Evolutionary conservation across 1,284 basidiomycete species (phyloP), one percentile per base, ranked within the genome.

Genomic region (Leccinum fuscescens): DNA sequence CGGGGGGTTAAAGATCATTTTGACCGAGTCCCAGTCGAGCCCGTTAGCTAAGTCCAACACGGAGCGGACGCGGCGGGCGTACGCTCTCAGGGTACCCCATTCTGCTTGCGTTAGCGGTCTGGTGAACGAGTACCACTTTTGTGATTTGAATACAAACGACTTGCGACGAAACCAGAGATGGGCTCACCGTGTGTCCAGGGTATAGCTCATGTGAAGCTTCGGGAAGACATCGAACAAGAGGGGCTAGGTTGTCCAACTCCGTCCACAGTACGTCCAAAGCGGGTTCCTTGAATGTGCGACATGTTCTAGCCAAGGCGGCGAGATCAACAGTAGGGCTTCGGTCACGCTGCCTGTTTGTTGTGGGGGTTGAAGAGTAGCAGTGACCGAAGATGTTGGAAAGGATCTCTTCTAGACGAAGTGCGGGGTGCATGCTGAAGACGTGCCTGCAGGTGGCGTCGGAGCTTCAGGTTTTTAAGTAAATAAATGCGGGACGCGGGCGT

Each of bases 241-340:
- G 68, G n/a, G 67, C 61, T 3, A 68, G 50, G 29, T 67, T 52
- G n/a, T 3, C 24, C 42, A 69, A 42, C 55, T 72, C 66, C 22
- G 57, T 57, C 67, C 67, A 69, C 15, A 69, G 68, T 0, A 69
- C 65, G 27, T 63, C 65, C n/a, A 69, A 56, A 1, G 67, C 67
- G 4, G 68, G 68, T 2, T 70, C 67, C 42, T 69, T 69, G 65
- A 72, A 72, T 3, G 57, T 54, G n/a, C 48, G 58, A 46, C 67
- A 69, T 4, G 67, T 69, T 61, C 68, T 62, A 5, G 67, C 69
- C 1, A 68, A 56, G 3, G 60, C 61, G 2, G 57, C 69, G 0
- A 71, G 66, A 17, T 66, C 66, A 35, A 49, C 54, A 12, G 65
- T 57, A 2, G 39, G 53, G 42, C 17, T 15, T 2, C 49, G 14